These are phyloP conservation scores for Lachancea thermotolerans DNA, from an alignment of 805 yeast genomes.

Conservation along the genomic window DNA sequence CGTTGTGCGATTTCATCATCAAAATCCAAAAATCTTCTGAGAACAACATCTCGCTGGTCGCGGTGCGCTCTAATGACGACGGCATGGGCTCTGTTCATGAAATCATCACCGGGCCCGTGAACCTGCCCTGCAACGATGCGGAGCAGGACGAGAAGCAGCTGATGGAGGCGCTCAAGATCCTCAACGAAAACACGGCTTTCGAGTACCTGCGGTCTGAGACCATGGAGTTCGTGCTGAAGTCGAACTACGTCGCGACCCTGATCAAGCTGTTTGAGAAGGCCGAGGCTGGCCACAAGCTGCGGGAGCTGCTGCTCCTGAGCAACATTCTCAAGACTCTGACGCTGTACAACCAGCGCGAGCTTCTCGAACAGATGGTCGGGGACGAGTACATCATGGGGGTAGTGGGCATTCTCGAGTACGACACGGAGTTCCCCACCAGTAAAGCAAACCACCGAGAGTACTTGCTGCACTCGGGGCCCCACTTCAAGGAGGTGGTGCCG, in stretches of 20 bases:
- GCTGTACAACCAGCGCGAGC: constrained; percentile 60
- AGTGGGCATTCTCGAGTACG: constrained; percentile 81
- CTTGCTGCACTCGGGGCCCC: constrained; percentile 41
- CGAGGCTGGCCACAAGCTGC: constrained; percentile 47
- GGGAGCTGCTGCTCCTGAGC: constrained; percentile 58
- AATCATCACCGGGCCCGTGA: constrained; percentile 71
- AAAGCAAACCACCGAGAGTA: constrained; percentile 77
- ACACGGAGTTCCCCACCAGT: constrained; percentile 72
- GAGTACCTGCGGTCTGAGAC: constrained; percentile 52
- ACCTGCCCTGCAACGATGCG: constrained; percentile 54
- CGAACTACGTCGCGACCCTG: constrained; percentile 47
- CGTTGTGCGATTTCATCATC: constrained; percentile 72
- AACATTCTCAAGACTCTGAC: constrained; percentile 66
- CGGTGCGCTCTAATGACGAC: constrained; percentile 46
- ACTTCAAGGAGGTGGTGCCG: constrained; percentile 67
- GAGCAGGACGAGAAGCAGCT: constrained; percentile 40
- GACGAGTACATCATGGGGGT: constrained; percentile 51
- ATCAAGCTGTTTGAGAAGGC: constrained; percentile 46
- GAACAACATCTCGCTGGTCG: constrained; percentile 63
- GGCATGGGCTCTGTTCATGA: constrained; percentile 58
- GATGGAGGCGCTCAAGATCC: constrained; percentile 44
- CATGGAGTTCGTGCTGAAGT: constrained; percentile 48
- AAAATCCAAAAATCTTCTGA: constrained; percentile 55
- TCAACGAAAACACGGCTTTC: constrained; percentile 57
- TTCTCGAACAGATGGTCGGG: constrained; percentile 51